Evolutionary conservation across 2,329 filamentous ascomycete species (phyloP), one percentile per base, ranked within the genome.

Genomic region (Epichloe amarillans): DNA sequence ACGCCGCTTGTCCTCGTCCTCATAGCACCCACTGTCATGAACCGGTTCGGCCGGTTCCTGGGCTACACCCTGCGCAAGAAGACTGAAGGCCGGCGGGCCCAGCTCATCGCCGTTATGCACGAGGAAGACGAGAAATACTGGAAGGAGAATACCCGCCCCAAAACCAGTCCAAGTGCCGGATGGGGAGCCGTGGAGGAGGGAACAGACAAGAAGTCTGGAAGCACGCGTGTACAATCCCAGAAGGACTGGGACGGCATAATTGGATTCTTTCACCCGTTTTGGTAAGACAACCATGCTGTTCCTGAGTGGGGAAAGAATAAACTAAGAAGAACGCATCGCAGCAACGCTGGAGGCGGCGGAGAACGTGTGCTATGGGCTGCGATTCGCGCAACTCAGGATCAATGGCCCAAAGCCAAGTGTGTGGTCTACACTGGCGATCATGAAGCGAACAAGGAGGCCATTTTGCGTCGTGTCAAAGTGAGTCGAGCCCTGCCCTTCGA

Each of bases 251-350:
- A 83, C 54, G 90, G 90, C 35, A 82, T 96, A 49, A 80, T 97
- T 55, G 93, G 88, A 45, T 97, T 98, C 75, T 95, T 98, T 64
- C 93, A 98, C 66, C 93, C 93, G 1, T 98, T 96, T 66, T 97
- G 93, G 87, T 91, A 72, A 56, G 76, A 62, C 36, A 6, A 33
- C 51, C 23, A 49, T 44, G 8, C 39, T 46, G 10, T 35, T 26
- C 11, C 47, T 17, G 19, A 26, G 8, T 41, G 36, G 11, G 8
- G 23, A 38, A 11, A 7, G 11, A 3, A 17, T 33, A 5, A 23
- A 33, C 39, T 42, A n/a, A 26, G 45, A 30, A 42, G 55, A 42
- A 60, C 44, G 43, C 26, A 33, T 30, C 7, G 15, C 19, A 93
- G 87, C 69, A 97, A 98, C 71, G 93, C 93, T 47, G 93, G 93